Percentiles rank a stretch among this genome's conserved stretches.
These are phyloP conservation scores for Amanita pseudoporphyria DNA, from an alignment of 768 basidiomycete species.

Conservation along the genomic window DNA sequence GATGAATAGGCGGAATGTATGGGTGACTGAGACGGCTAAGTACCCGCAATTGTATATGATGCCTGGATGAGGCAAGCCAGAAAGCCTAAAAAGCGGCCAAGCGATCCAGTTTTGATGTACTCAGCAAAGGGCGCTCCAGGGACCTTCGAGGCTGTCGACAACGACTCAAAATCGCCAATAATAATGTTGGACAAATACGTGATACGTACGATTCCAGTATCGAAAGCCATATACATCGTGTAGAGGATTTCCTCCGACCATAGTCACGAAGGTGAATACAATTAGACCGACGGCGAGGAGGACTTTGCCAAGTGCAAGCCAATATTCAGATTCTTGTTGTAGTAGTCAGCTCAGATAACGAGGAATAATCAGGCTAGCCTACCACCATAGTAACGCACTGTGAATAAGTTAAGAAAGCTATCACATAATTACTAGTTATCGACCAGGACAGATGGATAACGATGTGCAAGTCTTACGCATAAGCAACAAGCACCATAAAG, in stretches of 20 bases:
- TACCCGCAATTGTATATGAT: conserved; percentile 51
- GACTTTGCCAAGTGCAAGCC: conserved; percentile 43
- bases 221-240: conserved; percentile 46
- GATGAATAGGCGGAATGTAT: neutral
- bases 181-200: neutral
- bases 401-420: conserved; percentile 37
- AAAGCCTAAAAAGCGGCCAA: conserved; percentile 56
- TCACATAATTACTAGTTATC: neutral
- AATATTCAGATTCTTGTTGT: conserved; percentile 39
- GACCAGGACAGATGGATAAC: neutral
- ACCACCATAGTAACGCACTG: conserved; percentile 43
- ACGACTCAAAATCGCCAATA: neutral
- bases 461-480: conserved; percentile 23
- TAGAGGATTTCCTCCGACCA: conserved; percentile 51
- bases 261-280: conserved; percentile 45
- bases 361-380: neutral
- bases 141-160: conserved; percentile 29
- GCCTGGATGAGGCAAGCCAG: conserved; percentile 53
- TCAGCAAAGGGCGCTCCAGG: conserved; percentile 46
- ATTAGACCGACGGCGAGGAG: conserved; percentile 38
- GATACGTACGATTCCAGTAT: conserved; percentile 37
- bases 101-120: conserved; percentile 40
- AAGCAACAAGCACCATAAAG: conserved; percentile 29
- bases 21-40: neutral
- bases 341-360: neutral